Conservation (phyloP, 208 protist species). For the Trypanosoma lewisi region DNA sequence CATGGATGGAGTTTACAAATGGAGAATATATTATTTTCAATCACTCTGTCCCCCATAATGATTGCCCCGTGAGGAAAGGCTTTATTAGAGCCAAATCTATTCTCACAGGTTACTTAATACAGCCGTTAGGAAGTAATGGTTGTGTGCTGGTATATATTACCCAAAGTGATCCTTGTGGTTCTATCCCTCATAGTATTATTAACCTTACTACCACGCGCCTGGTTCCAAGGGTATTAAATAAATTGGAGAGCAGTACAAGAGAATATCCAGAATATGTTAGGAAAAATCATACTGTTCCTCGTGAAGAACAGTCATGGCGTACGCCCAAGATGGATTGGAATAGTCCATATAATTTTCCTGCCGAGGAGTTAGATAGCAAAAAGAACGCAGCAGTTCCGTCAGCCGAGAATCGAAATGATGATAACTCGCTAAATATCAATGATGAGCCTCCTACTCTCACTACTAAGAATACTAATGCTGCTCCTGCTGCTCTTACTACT, state of each 20-base stretch:
- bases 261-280: conserved; percentile 55
- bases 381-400: background rate
- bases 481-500: no score
- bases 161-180: conserved; percentile 83
- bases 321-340: conserved; percentile 83
- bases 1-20: conserved; percentile 91
- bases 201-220: conserved; percentile 76
- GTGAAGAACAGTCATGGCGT: conserved; percentile 63
- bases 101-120: conserved; percentile 81
- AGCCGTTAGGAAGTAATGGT: conserved; percentile 44
- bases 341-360: conserved; percentile 60
- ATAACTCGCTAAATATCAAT: background rate
- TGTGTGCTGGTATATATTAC: conserved; percentile 78
- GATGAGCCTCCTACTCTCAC: no score
- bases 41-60: conserved; percentile 77
- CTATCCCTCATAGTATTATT: conserved; percentile 76
- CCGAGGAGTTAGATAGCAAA: conserved; percentile 31
- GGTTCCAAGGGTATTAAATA: conserved; percentile 55
- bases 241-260: conserved; percentile 63
- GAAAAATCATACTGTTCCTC: conserved; percentile 49
- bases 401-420: background rate
- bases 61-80: conserved; percentile 71
- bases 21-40: conserved; percentile 92
- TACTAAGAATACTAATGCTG: no score
- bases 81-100: conserved; percentile 84